Evolutionary conservation across 2,329 filamentous ascomycete species (phyloP).

Genomic region (Talaromyces pinophilus): DNA sequence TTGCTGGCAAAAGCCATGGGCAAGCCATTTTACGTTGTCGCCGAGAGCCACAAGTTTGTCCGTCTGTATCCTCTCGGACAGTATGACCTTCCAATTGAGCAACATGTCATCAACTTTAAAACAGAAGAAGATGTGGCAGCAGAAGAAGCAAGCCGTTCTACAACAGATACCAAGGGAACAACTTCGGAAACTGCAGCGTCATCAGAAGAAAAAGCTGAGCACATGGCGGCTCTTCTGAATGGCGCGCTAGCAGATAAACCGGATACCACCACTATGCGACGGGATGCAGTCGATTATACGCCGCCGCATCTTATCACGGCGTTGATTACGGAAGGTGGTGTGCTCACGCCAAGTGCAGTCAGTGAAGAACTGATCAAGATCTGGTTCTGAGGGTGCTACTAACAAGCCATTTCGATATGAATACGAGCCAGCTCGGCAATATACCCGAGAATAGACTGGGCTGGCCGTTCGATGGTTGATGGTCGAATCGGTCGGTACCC

Average conservation of each 20-base stretch:
- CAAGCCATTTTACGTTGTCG: constrained; percentile 84
- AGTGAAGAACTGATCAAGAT: constrained; percentile 69
- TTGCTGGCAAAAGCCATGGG: constrained; percentile 71
- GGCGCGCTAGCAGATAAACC: constrained; percentile 23
- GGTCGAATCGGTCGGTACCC: background rate
- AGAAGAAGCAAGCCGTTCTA: constrained; percentile 42
- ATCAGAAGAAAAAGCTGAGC: constrained; percentile 23
- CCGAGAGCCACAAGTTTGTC: constrained; percentile 96
- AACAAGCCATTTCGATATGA: background rate
- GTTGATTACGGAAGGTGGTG: constrained; percentile 65
- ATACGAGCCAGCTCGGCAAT: background rate
- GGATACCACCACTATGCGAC: constrained; percentile 25
- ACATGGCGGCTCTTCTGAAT: constrained; percentile 25
- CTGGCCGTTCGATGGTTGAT: background rate
- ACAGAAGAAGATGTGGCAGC: constrained; percentile 56
- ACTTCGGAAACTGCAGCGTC: background rate
- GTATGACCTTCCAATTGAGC: constrained; percentile 76
- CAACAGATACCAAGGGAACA: constrained; percentile 20
- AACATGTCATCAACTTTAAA: constrained; percentile 74
- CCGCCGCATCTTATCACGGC: constrained; percentile 64
- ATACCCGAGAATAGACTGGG: background rate
- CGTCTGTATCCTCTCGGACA: constrained; percentile 81
- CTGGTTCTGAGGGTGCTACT: constrained; percentile 43
- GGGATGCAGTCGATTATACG: constrained; percentile 51
- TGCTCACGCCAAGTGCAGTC: constrained; percentile 64